Conservation (phyloP, 805 yeast genomes). For the Blastobotrys mokoenaii region DNA sequence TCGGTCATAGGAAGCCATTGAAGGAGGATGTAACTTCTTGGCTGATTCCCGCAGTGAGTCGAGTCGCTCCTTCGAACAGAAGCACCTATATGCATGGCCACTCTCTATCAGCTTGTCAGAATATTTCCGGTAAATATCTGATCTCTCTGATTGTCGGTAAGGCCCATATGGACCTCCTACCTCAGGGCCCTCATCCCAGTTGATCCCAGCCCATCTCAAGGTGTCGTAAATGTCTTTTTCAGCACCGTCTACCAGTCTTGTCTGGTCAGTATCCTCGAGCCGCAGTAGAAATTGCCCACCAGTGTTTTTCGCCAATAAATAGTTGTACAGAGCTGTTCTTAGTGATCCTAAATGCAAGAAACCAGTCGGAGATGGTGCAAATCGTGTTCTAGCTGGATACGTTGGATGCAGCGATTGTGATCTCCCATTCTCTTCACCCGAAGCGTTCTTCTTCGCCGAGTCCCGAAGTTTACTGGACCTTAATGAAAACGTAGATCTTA, state of each 20-base stretch:
- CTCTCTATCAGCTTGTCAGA: conserved; percentile 45
- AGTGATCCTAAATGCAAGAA: conserved; percentile 87
- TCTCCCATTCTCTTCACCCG: too few relatives aligned
- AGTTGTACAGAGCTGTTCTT: conserved; percentile 89
- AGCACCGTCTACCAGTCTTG: conserved; percentile 70
- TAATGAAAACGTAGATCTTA: too few relatives aligned
- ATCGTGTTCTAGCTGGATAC: conserved; percentile 71
- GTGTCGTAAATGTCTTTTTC: conserved; percentile 71
- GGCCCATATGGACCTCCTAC: conserved; percentile 57
- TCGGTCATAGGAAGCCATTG: conserved; percentile 87
- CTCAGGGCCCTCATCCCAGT: conserved; percentile 76
- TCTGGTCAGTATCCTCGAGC: conserved; percentile 88
- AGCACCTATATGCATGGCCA: conserved; percentile 80
- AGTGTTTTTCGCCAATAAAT: conserved; percentile 67
- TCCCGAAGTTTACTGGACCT: too few relatives aligned
- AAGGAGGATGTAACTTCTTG: conserved; percentile 68
- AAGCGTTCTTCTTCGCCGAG: too few relatives aligned
- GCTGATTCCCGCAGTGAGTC: conserved; percentile 65
- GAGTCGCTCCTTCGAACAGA: conserved; percentile 74
- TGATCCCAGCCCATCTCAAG: conserved; percentile 66
- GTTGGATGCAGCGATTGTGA: neutral
- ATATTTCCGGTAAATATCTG: conserved; percentile 54
- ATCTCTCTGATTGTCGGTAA: conserved; percentile 77
- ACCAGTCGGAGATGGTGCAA: conserved; percentile 99
- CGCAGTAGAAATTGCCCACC: conserved; percentile 75